Conservation (phyloP, 805 yeast genomes). For the Ogataea neopini region DNA sequence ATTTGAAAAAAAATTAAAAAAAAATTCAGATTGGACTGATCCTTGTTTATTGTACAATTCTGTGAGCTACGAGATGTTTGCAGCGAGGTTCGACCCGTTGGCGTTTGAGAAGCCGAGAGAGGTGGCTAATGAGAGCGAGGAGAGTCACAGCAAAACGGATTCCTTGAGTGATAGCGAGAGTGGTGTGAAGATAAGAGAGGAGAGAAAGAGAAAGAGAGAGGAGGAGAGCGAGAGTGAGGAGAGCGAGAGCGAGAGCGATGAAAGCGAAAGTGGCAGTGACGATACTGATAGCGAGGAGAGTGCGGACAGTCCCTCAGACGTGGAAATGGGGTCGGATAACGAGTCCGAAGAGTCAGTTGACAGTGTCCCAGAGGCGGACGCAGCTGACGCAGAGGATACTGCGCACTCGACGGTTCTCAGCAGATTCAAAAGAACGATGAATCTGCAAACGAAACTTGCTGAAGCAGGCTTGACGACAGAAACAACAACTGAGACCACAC, state of each 20-base stretch:
- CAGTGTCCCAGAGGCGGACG: no score
- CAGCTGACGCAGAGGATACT: neutral
- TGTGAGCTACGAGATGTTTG: constrained; percentile 51
- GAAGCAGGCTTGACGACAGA: constrained; percentile 19
- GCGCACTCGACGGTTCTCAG: constrained; percentile 54
- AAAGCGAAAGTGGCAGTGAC: constrained; percentile 3
- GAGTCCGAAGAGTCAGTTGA: constrained; percentile 5
- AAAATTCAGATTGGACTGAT: neutral
- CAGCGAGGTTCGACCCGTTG: constrained; percentile 61
- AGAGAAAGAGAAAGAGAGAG: neutral
- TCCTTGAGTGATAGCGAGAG: neutral
- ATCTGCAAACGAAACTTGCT: constrained; percentile 23
- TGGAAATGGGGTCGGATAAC: neutral
- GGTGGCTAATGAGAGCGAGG: neutral
- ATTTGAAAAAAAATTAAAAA: neutral
- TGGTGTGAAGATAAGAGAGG: neutral
- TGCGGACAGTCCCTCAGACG: neutral
- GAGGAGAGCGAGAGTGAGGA: constrained; percentile 3
- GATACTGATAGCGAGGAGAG: constrained; percentile 18
- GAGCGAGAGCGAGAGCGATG: constrained; percentile 22
- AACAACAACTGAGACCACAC: constrained; percentile 29
- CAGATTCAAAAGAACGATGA: constrained; percentile 49
- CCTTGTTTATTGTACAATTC: no score
- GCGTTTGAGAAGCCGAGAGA: constrained; percentile 25
- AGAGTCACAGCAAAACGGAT: neutral